Percentiles rank a stretch among this genome's conserved stretches.
Evolutionary conservation across 805 yeast genomes (phyloP).

Genomic region (Saccharomycopsis sp.): DNA sequence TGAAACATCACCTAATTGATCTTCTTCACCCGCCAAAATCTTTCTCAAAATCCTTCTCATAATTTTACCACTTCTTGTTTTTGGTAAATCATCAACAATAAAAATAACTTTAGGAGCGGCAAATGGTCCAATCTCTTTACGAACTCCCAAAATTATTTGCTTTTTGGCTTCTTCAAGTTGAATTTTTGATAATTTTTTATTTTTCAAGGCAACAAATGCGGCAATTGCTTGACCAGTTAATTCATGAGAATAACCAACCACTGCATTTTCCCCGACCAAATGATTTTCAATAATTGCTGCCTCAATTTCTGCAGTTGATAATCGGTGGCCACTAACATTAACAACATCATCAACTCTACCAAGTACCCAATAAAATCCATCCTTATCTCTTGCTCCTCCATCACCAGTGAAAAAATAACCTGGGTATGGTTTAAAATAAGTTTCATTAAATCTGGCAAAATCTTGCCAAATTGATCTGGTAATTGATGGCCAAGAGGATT

Average conservation of each 20-base stretch:
- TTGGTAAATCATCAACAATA: slow-evolving; percentile 68
- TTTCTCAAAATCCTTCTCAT: slow-evolving; percentile 82
- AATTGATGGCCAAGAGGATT: slow-evolving; percentile 75
- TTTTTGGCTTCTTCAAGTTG: slow-evolving; percentile 47
- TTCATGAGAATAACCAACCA: slow-evolving; percentile 74
- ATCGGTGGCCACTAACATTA: slow-evolving; percentile 76
- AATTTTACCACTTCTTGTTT: slow-evolving; percentile 79
- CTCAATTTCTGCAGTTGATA: slow-evolving; percentile 85
- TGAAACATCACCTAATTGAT: slow-evolving; percentile 70
- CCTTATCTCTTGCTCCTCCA: slow-evolving; percentile 80
- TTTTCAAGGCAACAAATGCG: slow-evolving; percentile 69
- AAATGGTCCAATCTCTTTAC: slow-evolving; percentile 77
- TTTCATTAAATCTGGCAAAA: slow-evolving; percentile 64
- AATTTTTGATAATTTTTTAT: slow-evolving; percentile 30
- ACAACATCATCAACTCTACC: slow-evolving; percentile 88
- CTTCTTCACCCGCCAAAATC: slow-evolving; percentile 64
- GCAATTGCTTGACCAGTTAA: slow-evolving; percentile 82
- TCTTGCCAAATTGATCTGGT: slow-evolving; percentile 76
- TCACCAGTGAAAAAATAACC: slow-evolving; percentile 83
- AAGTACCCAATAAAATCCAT: slow-evolving; percentile 77
- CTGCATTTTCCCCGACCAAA: slow-evolving; percentile 69
- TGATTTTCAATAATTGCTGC: slow-evolving; percentile 68
- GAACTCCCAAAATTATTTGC: slow-evolving; percentile 56
- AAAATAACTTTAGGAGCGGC: slow-evolving; percentile 75
- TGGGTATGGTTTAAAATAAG: slow-evolving; percentile 74